Evolutionary conservation across 495 filamentous ascomycete genomes (phyloP), one percentile per base, ranked within the genome.

Genomic region (Annulohypoxylon stygium): DNA sequence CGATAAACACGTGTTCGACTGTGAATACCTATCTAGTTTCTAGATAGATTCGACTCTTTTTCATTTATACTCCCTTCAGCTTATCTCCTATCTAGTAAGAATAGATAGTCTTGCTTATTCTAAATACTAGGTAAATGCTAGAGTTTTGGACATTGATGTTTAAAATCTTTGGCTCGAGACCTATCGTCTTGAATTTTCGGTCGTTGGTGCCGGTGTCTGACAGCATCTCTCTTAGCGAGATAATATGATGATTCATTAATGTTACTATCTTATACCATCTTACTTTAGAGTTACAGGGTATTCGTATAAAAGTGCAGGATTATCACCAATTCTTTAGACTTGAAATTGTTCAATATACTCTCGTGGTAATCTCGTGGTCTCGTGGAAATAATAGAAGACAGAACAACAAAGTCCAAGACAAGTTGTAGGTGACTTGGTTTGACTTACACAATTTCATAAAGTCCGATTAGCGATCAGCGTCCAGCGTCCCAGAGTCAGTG

Each of bases 391-490:
- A 30, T 30, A 30, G 30, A 30, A 30, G 5, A 30, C 30, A 3
- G 30, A 30, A 30, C 30, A 30, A 6, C 3, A 30, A 3, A 30
- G 5, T 30, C 20, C 20, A 23, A 23, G 20, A 23, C 20, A 23
- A 23, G 45, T 23, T 18, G 1, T 48, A 14, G 14, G 12, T 11
- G 8, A 45, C 14, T 45, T 14, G 20, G 10, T 4, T 30, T 53
- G 11, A 26, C 53, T 30, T 57, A 20, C n/a, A n/a, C n/a, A 16
- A 36, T 20, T 57, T 37, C n/a, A 57, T 37, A 20, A 57, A 37
- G n/a, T 30, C 53, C n/a, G 53, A 57, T 36, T n/a, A 37, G n/a
- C n/a, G 30, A 30, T 30, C 2, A 30, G 30, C 30, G 5, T 30
- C 2, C 30, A 6, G 30, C 5, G 20, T 23, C 20, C 20, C 20